These are phyloP conservation scores for Talaromyces pinophilus DNA, from an alignment of 2,329 filamentous ascomycete genomes.

Conservation along the genomic window DNA sequence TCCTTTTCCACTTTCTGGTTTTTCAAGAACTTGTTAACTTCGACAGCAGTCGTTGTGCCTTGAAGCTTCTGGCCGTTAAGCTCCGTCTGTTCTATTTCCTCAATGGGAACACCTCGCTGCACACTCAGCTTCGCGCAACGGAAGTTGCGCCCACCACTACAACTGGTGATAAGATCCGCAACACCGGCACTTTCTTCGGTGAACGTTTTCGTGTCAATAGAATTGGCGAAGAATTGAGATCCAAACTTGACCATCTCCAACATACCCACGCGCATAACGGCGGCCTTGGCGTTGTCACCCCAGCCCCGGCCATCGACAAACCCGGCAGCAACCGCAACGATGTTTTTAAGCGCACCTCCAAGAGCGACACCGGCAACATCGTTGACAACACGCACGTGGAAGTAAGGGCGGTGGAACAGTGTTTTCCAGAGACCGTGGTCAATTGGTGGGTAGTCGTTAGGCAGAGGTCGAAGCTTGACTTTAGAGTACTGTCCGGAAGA, in stretches of 20 bases:
- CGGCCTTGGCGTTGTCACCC: conserved; percentile 99
- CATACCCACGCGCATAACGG: conserved; percentile 93
- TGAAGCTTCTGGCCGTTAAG: conserved; percentile 97
- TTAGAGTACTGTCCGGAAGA: conserved; percentile 67
- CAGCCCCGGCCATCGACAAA: conserved; percentile 95
- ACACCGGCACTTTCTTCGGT: conserved; percentile 68
- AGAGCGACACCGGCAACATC: conserved; percentile 98
- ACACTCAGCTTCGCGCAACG: conserved; percentile 87
- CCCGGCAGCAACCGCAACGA: conserved; percentile 89
- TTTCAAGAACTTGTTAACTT: conserved; percentile 88
- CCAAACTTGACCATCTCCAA: conserved; percentile 97
- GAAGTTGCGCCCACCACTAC: conserved; percentile 89
- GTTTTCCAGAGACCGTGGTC: conserved; percentile 80
- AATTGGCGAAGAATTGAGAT: conserved; percentile 85
- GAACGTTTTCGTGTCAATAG: conserved; percentile 79
- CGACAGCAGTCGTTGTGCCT: conserved; percentile 85
- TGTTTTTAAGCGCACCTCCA: conserved; percentile 92
- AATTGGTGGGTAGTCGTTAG: conserved; percentile 78
- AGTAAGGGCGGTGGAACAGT: conserved; percentile 94
- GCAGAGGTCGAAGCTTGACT: conserved; percentile 72
- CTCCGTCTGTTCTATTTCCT: conserved; percentile 84
- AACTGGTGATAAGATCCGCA: conserved; percentile 85
- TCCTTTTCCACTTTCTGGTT: conserved; percentile 73
- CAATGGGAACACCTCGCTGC: conserved; percentile 74
- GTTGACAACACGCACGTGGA: conserved; percentile 89